Evolutionary conservation across 1,284 basidiomycete species (phyloP).

Genomic region (Agaricales sp.): DNA sequence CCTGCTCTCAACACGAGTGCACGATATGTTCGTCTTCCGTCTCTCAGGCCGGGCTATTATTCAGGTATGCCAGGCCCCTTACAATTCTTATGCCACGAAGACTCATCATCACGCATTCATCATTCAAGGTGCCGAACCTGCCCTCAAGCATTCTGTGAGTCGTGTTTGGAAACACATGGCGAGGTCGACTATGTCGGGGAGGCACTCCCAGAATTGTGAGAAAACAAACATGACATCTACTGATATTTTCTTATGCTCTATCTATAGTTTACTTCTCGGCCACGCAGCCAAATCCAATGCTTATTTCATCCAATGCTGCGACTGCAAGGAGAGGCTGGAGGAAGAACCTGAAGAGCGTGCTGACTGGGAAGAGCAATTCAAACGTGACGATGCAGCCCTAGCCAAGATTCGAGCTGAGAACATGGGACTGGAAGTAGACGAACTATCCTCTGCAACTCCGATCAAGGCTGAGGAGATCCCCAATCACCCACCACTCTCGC

Average conservation of each 20-base stretch:
- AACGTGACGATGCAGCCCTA: neutral
- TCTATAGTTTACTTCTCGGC: slow-evolving; percentile 27
- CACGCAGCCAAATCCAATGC: slow-evolving; percentile 24
- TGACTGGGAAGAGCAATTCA: slow-evolving; percentile 28
- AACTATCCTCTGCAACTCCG: neutral
- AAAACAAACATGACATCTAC: slow-evolving; percentile 8
- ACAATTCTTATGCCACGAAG: no score
- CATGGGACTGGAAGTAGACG: neutral
- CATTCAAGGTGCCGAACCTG: slow-evolving; percentile 49
- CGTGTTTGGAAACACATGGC: slow-evolving; percentile 40
- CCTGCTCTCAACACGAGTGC: slow-evolving; percentile 44
- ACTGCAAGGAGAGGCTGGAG: slow-evolving; percentile 26
- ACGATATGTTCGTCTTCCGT: slow-evolving; percentile 29
- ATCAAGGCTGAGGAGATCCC: neutral
- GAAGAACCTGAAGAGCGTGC: slow-evolving; percentile 19
- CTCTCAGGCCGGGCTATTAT: slow-evolving; percentile 35
- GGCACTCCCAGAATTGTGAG: slow-evolving; percentile 45
- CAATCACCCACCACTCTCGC: no score
- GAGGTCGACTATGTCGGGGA: slow-evolving; percentile 36
- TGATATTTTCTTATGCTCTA: neutral
- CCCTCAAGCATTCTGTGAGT: slow-evolving; percentile 47
- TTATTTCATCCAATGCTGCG: slow-evolving; percentile 39
- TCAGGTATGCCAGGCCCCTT: slow-evolving; percentile 28
- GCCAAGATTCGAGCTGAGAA: neutral
- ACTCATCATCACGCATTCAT: no score